Base-by-base conservation (phyloP, 441 rosid species). In the Gossypium schwendimanii region DNA sequence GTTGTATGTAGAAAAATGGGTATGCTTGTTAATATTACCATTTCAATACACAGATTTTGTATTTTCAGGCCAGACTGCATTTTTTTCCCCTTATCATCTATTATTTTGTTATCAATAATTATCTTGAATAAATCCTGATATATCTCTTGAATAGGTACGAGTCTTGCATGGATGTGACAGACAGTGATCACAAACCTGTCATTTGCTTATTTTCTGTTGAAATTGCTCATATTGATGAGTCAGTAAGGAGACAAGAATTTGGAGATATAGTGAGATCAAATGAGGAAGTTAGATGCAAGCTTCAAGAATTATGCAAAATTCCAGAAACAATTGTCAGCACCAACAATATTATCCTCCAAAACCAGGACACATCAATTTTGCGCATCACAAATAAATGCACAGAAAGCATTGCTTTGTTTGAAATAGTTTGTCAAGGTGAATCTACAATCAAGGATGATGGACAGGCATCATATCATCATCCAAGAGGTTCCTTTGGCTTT, bases 111-210 rank as follows among this genome's bases (percentile, higher is more conserved):
- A 44, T 44, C 24, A 21, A 5, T 52, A 12, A 55, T 71, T 41
- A 68, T 73, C 66, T 60, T 45, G 12, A 62, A 47, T 45, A 39
- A 41, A 8, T 33, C 39, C 53, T 28, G 49, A 60, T 54, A 41
- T 70, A 18, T 69, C 49, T 21, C 9, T 80, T 79, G 61, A 26
- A 28, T 71, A 89, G 94, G 90, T 89, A 89, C 21, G 90, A 86
- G 20, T 86, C 94, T n/a, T 79, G 83, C 85, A 86, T 89, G 92
- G 94, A 89, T 72, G 94, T 89, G 23, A 86, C 86, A 6, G 94
- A 87, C 80, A 89, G 94, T 78, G 94, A 89, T 77, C 92, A 89
- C 84, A 89, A 89, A 81, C 94, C 94, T 1, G 90, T 89, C 12
- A 85, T 91, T 24, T 87, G 92, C 74, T 53, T 82, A 74, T 86